phyloP scores from a whole-genome alignment of 306 rosid genomes.

The Urtica urens region DNA sequence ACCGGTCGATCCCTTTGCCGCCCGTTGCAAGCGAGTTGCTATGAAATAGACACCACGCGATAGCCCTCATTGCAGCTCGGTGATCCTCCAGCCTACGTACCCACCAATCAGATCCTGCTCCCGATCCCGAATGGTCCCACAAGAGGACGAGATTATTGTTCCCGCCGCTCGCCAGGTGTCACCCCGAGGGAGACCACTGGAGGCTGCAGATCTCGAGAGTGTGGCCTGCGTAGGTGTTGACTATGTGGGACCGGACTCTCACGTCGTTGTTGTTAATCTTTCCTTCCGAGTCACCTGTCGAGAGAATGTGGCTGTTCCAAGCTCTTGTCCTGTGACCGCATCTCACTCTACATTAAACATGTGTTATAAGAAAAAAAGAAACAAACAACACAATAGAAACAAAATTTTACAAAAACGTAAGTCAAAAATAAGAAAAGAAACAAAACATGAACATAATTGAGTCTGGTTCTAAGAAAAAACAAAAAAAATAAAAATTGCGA shows the following conservation, averaged over 20 bases:
- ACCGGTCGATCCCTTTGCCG: background rate
- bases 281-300: slow-evolving; percentile 54
- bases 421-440: too few species aligned
- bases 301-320: slow-evolving; percentile 52
- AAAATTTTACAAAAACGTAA: too few species aligned
- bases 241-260: slow-evolving; percentile 36
- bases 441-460: too few species aligned
- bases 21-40: slow-evolving; percentile 4
- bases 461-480: too few species aligned
- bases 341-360: too few species aligned
- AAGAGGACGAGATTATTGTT: slow-evolving; percentile 4
- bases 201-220: slow-evolving; percentile 1
- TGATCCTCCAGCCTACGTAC: slow-evolving; percentile 3
- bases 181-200: slow-evolving; percentile 2
- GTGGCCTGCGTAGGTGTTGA: background rate
- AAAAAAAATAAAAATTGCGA: too few species aligned
- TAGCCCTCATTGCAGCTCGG: slow-evolving; percentile 1
- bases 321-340: slow-evolving; percentile 41
- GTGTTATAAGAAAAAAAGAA: too few species aligned
- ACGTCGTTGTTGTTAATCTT: slow-evolving; percentile 37
- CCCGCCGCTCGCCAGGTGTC: slow-evolving; percentile 2
- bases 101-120: background rate
- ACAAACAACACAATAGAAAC: too few species aligned
- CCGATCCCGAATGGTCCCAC: background rate
- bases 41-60: slow-evolving; percentile 3